phyloP scores from a whole-genome alignment of 1,284 basidiomycete genomes.

The Xanthoconium separans region DNA sequence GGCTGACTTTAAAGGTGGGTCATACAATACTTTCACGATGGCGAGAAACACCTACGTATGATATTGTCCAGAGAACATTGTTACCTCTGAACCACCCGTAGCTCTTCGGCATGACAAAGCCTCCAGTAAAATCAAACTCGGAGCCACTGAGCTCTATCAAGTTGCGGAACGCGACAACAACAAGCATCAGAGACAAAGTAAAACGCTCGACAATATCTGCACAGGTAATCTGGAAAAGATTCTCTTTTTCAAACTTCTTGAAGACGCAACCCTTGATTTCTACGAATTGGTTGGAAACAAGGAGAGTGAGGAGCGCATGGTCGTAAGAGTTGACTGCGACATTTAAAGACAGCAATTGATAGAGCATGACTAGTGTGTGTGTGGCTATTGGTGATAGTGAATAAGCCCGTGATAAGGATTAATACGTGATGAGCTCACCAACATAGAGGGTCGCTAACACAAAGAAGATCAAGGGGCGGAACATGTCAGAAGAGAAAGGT shows the following conservation, averaged over 20 bases:
- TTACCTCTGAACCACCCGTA: conserved; percentile 82
- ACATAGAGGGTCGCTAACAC: conserved; percentile 82
- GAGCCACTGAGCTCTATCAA: conserved; percentile 93
- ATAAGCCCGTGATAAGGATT: background rate
- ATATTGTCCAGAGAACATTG: conserved; percentile 84
- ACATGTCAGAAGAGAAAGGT: conserved; percentile 57
- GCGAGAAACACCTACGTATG: conserved; percentile 62
- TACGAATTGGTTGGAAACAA: conserved; percentile 98
- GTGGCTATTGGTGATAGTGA: conserved; percentile 52
- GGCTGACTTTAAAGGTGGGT: conserved; percentile 52
- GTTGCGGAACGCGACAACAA: conserved; percentile 91
- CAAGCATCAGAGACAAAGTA: conserved; percentile 88
- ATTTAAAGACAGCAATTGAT: conserved; percentile 93
- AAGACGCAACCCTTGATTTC: conserved; percentile 99
- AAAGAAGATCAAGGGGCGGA: conserved; percentile 87
- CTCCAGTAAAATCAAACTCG: conserved; percentile 74
- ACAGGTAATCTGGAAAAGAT: conserved; percentile 98
- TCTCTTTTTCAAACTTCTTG: conserved; percentile 99
- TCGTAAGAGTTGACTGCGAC: conserved; percentile 99
- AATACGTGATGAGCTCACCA: conserved; percentile 47
- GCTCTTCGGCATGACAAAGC: conserved; percentile 77
- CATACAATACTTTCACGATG: background rate
- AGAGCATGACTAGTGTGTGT: conserved; percentile 95
- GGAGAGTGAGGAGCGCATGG: conserved; percentile 89
- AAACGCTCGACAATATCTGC: conserved; percentile 99